phyloP scores from a whole-genome alignment of 169 alveolate species.

The Eimeria nieschulzi region DNA sequence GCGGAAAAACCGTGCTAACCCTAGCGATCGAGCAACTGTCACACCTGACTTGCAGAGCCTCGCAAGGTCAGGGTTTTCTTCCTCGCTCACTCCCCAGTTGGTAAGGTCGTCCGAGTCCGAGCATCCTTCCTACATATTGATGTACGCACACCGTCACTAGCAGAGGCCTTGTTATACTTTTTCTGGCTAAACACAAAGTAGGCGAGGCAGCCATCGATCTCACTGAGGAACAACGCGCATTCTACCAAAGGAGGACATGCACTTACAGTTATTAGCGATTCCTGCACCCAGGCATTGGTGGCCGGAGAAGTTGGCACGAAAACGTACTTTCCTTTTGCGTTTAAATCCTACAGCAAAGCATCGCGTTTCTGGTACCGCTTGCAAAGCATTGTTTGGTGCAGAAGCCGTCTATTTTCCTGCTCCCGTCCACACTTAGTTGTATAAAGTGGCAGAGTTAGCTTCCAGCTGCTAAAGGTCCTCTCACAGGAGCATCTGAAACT shows the following conservation, averaged over 20 bases:
- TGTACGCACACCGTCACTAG: not conserved
- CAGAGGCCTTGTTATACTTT: not conserved
- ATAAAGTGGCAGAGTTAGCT: no score
- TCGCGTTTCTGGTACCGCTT: no score
- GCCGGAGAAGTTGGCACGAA: slow-evolving; percentile 60
- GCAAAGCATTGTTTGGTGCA: no score
- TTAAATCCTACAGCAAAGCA: not conserved
- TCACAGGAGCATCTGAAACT: slow-evolving; percentile 28
- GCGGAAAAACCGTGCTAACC: no score
- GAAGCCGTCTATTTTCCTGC: no score
- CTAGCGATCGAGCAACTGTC: not conserved
- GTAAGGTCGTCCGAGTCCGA: slow-evolving; percentile 59
- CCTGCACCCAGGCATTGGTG: slow-evolving; percentile 68
- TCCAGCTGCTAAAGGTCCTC: not conserved
- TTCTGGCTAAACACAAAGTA: no score
- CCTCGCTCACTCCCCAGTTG: slow-evolving; percentile 46
- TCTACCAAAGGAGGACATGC: no score
- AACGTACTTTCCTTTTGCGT: slow-evolving; percentile 31
- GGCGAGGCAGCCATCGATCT: no score
- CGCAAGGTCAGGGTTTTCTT: slow-evolving; percentile 52
- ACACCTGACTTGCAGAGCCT: slow-evolving; percentile 54
- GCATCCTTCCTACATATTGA: slow-evolving; percentile 58
- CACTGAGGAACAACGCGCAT: no score
- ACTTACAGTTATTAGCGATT: slow-evolving; percentile 58
- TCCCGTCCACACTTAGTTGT: no score